Evolutionary conservation across 257 asterid species (phyloP).

Genomic region (Nicotiana sylvestris): DNA sequence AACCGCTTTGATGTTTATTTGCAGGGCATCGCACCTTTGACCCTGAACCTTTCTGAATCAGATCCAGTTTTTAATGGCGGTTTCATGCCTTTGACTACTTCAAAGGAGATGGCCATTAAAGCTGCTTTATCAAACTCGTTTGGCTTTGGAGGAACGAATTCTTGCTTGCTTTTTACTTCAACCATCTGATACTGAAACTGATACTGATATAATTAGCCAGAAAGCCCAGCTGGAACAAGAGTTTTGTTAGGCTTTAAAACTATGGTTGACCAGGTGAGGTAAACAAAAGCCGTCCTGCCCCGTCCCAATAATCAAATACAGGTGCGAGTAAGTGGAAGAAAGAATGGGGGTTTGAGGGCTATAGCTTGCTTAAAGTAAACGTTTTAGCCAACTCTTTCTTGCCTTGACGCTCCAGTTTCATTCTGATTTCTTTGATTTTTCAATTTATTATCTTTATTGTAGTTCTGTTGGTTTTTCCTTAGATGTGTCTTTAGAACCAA

Average conservation of each 20-base stretch:
- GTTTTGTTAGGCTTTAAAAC: background rate
- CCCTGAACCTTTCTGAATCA: slow-evolving; percentile 65
- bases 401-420: background rate
- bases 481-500: background rate
- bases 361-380: background rate
- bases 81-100: slow-evolving; percentile 69
- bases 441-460: background rate
- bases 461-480: background rate
- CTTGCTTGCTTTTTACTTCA: slow-evolving; percentile 71
- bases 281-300: background rate
- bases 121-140: slow-evolving; percentile 91
- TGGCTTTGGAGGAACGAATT: slow-evolving; percentile 96
- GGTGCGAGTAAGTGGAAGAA: background rate
- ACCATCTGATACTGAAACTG: slow-evolving; percentile 23
- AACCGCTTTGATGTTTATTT: slow-evolving; percentile 11
- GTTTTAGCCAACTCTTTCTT: background rate
- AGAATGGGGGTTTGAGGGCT: background rate
- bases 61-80: slow-evolving; percentile 62
- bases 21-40: slow-evolving; percentile 81
- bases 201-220: background rate
- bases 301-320: background rate
- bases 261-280: background rate
- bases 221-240: background rate
- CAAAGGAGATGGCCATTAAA: slow-evolving; percentile 65
- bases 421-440: background rate